These are phyloP conservation scores for Emmonsia crescens DNA, from an alignment of 2,329 filamentous ascomycete species.

Conservation along the genomic window DNA sequence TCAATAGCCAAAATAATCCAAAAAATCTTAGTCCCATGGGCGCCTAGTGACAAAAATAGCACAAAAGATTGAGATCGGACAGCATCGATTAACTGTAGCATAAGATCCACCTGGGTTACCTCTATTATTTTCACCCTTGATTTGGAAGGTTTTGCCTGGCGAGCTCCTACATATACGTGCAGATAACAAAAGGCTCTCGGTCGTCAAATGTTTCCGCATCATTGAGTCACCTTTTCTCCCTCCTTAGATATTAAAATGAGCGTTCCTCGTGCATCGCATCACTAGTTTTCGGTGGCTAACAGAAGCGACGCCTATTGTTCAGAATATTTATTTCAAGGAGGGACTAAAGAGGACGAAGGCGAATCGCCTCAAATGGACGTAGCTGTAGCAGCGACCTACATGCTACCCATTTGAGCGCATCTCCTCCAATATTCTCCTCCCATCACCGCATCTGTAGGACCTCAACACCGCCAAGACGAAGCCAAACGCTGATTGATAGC, in stretches of 20 bases:
- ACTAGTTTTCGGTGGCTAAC: neutral
- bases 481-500: neutral
- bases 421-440: neutral
- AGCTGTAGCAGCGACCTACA: neutral
- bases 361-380: neutral
- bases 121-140: neutral
- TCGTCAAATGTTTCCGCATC: neutral
- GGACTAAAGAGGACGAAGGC: neutral
- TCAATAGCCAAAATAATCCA: neutral
- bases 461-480: neutral
- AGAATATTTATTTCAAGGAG: neutral
- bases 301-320: neutral
- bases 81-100: neutral
- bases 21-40: neutral
- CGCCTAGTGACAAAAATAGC: neutral
- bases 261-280: neutral
- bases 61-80: neutral
- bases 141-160: neutral
- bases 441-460: neutral
- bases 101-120: neutral
- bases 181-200: neutral
- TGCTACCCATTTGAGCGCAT: neutral
- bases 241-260: neutral
- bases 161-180: neutral
- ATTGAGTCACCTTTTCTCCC: neutral